These are phyloP conservation scores for Talaromyces rugulosus DNA, from an alignment of 2,329 filamentous ascomycete genomes.

Conservation along the genomic window DNA sequence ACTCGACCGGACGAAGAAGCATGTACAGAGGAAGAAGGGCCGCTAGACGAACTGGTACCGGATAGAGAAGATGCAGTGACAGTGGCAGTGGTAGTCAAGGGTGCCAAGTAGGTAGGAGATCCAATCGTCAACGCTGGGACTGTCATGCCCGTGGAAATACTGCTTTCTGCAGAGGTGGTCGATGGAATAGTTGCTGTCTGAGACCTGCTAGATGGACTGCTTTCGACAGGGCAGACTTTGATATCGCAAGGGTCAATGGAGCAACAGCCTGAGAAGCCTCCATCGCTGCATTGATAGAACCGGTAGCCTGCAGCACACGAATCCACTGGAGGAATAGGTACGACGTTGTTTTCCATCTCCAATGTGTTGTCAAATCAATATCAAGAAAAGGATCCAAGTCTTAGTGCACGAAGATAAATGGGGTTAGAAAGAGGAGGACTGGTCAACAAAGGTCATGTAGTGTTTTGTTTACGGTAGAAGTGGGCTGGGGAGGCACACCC, in stretches of 20 bases:
- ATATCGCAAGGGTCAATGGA: slow-evolving; percentile 27
- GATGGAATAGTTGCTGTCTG: background rate
- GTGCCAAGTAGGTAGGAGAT: background rate
- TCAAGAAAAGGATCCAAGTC: background rate
- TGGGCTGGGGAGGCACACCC: background rate
- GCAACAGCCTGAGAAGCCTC: slow-evolving; percentile 28
- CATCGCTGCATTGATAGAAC: slow-evolving; percentile 5
- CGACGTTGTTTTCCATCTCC: background rate
- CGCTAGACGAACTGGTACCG: background rate
- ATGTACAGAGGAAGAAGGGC: background rate
- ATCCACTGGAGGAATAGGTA: background rate
- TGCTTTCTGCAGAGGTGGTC: background rate
- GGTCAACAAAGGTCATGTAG: background rate
- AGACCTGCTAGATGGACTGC: background rate
- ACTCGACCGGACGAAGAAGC: background rate
- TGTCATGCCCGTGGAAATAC: background rate
- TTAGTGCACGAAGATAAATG: background rate
- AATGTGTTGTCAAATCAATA: background rate
- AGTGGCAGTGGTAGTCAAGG: background rate
- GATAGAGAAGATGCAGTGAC: background rate
- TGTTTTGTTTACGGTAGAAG: background rate
- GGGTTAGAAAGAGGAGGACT: background rate
- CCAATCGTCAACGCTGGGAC: background rate
- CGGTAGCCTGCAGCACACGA: slow-evolving; percentile 1
- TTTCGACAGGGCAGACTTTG: slow-evolving; percentile 26